A percentile compares a stretch with the other conserved stretches of the same genome.
Evolutionary conservation across 768 basidiomycete species (phyloP).

Genomic region (Cubamyces lactineus): DNA sequence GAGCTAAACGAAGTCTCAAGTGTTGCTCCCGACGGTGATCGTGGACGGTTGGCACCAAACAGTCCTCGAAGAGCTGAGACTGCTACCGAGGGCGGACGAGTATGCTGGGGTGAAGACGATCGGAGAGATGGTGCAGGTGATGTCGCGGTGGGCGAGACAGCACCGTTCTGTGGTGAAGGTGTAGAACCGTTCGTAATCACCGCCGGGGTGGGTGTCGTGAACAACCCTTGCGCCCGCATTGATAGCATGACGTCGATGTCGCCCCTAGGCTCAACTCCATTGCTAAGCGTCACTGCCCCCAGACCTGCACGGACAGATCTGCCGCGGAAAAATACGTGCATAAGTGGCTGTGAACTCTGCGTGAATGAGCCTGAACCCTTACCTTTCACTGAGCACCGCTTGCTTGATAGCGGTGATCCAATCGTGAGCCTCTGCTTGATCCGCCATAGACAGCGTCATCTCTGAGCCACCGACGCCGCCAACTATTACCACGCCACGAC

Average conservation of each 20-base stretch:
- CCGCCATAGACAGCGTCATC: conserved; percentile 57
- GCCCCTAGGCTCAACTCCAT: conserved; percentile 64
- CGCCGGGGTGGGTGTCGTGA: conserved; percentile 38
- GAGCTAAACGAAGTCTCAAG: conserved; percentile 26
- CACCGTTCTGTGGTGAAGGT: not conserved
- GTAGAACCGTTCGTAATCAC: not conserved
- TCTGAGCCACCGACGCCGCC: conserved; percentile 51
- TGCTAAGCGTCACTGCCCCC: conserved; percentile 46
- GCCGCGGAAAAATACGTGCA: conserved; percentile 6
- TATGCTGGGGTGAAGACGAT: conserved; percentile 24
- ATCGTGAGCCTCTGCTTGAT: conserved; percentile 62
- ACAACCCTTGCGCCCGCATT: conserved; percentile 70
- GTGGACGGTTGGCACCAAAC: conserved; percentile 54
- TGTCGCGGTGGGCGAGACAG: conserved; percentile 36
- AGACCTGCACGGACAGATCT: conserved; percentile 75
- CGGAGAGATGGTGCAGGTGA: conserved; percentile 31
- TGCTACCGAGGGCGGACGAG: conserved; percentile 33
- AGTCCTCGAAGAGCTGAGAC: conserved; percentile 65
- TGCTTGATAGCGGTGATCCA: conserved; percentile 81
- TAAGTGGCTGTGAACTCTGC: conserved; percentile 10
- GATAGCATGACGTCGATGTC: conserved; percentile 86
- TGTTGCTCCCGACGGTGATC: conserved; percentile 50
- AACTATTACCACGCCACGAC: conserved; percentile 63
- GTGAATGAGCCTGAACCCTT: conserved; percentile 14
- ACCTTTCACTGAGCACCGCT: conserved; percentile 74